phyloP scores from a whole-genome alignment of 2,329 filamentous ascomycete genomes.

The Sporothrix brunneoviolacea region DNA sequence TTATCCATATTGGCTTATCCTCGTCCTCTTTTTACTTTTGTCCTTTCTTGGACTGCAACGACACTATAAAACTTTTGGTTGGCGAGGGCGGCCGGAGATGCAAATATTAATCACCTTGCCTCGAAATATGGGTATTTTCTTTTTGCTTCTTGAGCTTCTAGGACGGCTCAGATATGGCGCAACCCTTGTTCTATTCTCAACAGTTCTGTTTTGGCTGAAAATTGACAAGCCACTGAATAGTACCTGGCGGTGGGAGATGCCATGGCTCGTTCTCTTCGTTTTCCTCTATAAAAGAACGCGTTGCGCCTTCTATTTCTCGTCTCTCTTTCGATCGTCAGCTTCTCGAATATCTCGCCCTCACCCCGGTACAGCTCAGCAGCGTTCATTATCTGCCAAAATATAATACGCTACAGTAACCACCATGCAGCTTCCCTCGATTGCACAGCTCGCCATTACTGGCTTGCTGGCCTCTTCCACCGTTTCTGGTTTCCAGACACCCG shows the following conservation, averaged over 20 bases:
- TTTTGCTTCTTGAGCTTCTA: not conserved
- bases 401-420: not conserved
- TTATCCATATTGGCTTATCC: slow-evolving; percentile 5
- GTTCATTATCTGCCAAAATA: not conserved
- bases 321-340: too few relatives aligned
- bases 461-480: slow-evolving; percentile 13
- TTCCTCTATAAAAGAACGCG: too few relatives aligned
- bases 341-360: not conserved
- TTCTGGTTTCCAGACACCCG: slow-evolving; percentile 9
- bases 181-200: not conserved
- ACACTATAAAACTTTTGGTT: too few relatives aligned
- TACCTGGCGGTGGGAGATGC: too few relatives aligned
- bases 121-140: not conserved
- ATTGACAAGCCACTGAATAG: too few relatives aligned
- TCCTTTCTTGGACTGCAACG: too few relatives aligned
- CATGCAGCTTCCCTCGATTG: slow-evolving; percentile 15
- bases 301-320: too few relatives aligned
- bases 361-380: not conserved
- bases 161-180: not conserved
- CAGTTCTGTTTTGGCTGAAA: too few relatives aligned
- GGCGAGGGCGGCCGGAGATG: not conserved
- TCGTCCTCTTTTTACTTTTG: not conserved
- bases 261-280: too few relatives aligned
- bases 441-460: slow-evolving; percentile 14
- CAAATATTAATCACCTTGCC: not conserved